Base-by-base conservation (phyloP, 305 asterid species). In the Fraxinus ornus region DNA sequence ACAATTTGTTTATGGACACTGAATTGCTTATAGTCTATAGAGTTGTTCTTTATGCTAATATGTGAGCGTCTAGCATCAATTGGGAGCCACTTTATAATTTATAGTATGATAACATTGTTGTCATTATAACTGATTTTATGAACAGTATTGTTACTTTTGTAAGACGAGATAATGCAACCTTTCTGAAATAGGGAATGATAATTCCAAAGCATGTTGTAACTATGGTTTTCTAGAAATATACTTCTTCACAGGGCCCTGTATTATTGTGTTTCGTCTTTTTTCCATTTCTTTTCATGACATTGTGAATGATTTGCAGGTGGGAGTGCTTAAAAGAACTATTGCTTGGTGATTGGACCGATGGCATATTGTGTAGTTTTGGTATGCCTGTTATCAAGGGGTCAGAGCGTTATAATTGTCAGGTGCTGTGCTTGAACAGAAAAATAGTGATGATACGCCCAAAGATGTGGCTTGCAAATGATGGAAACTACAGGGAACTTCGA, bases 401-500 rank as follows among this genome's bases (percentile, higher is more conserved):
- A 0, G 98, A 95, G 89, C 94, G 95, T 77, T 95, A 94, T 89
- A 95, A 95, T 82, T 94, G 99, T 83, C 99, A 95, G 88, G 92
- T 95, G 55, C 84, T 94, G 83, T 94, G 98, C 87, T 86, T 95
- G 85, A 91, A 95, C 87, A 86, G 97, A 81, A 92, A 93, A 87
- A 93, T 95, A 70, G 76, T 95, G 82, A 90, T 95, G 97, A 95
- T 95, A 88, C 93, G 98, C 49, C 98, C 99, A 36, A 95, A 95
- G 88, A 94, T 94, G 95, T 93, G 95, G 97, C 94, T 95, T 80
- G 99, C 99, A 76, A 94, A 94, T 87, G 98, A 95, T 86, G 99
- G 99, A 21, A 94, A 95, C 90, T 95, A 93, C 83, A 89, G 97
- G 87, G 99, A 94, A 82, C 96, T 95, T 21, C 89, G 99, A 83